These are phyloP conservation scores for Logfia minima DNA, from an alignment of 129 eudicot genomes.

Conservation along the genomic window DNA sequence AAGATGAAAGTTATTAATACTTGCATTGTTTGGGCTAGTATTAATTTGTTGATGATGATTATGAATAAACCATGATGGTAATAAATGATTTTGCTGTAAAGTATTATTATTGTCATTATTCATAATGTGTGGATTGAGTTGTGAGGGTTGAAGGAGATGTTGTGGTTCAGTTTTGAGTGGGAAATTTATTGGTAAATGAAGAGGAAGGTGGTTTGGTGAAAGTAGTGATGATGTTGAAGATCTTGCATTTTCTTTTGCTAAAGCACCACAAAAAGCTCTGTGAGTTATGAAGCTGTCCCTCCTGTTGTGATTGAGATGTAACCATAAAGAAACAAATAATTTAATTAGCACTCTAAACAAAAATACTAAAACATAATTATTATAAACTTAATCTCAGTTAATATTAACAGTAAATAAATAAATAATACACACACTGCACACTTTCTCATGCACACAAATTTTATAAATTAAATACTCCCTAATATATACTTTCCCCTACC, in stretches of 20 bases:
- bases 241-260: conserved; percentile 65
- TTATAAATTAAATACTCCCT: no score
- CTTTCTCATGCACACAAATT: neutral
- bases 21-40: conserved; percentile 44
- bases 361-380: neutral
- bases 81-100: conserved; percentile 25
- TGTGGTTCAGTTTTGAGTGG: conserved; percentile 55
- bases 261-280: conserved; percentile 77
- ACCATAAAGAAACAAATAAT: conserved; percentile 36
- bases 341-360: conserved; percentile 17
- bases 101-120: conserved; percentile 7
- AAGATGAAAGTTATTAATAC: conserved; percentile 15
- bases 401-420: neutral
- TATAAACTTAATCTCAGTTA: neutral
- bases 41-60: conserved; percentile 38
- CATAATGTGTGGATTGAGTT: conserved; percentile 29
- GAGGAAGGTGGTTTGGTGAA: conserved; percentile 35
- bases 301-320: conserved; percentile 43
- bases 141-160: conserved; percentile 33
- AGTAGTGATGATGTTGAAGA: conserved; percentile 38
- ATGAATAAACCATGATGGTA: conserved; percentile 36
- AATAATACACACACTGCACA: no score
- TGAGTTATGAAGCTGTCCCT: conserved; percentile 84
- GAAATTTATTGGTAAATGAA: conserved; percentile 30
- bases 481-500: no score